Base-by-base conservation (phyloP, 495 filamentous ascomycete species). In the Lophiotrema nucula region DNA sequence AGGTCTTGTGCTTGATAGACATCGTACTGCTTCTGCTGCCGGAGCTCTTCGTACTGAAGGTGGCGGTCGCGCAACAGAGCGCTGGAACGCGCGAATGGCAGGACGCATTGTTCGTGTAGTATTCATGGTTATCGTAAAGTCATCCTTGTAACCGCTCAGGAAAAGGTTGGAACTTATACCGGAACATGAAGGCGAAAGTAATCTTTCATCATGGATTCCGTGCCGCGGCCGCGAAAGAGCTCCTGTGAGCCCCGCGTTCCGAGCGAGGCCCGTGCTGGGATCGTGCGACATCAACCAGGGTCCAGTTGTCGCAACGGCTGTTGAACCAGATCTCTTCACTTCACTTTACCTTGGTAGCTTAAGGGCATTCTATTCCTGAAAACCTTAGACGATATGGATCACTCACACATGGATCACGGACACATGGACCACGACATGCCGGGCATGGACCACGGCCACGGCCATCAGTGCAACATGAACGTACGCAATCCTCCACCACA, bases 401-500 rank as follows among this genome's bases (percentile, higher is more conserved):
- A 68, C 57, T 62, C 61, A 16, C 56, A 60, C 44, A 79, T 81
- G 74, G 75, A 74, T 53, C 85, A 89, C 67, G 74, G n/a, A n/a
- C n/a, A 74, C 57, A 83, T 84, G 76, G 69, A 57, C 48, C 66
- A 67, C 47, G 81, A 53, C 43, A 63, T 63, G 60, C 53, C 53
- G 4, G 75, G 23, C 63, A 74, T 48, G 74, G 72, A 19, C n/a
- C 3, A 27, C 31, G 31, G n/a, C 31, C 31, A 43, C 74, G 79
- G 71, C 64, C 62, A 58, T 56, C 50, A 65, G 72, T 95, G 90
- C 80, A 89, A 74, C 70, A 97, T 96, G 89, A 93, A 89, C 67
- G 90, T 89, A 72, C 33, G 62, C 49, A 6, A 13, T 16, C 42
- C 49, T 37, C 52, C 27, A 19, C 50, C 18, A 15, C 38, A 25